These are phyloP conservation scores for Starmerella powellii DNA, from an alignment of 805 yeast genomes.

Conservation along the genomic window DNA sequence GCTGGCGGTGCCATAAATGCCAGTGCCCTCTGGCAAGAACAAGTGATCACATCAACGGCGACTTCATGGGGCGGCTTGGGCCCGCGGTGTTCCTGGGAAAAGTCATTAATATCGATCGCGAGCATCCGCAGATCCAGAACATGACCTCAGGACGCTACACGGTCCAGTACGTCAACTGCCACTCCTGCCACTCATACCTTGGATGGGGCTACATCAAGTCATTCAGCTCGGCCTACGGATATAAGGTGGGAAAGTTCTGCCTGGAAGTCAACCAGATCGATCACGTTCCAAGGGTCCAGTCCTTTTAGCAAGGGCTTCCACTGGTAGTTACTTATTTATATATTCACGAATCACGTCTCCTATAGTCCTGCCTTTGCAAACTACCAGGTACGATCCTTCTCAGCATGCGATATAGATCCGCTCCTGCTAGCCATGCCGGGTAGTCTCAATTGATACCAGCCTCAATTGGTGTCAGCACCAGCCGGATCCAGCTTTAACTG, in stretches of 20 bases:
- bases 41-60: slow-evolving; percentile 11
- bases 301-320: too few relatives aligned
- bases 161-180: slow-evolving; percentile 14
- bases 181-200: slow-evolving; percentile 13
- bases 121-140: slow-evolving; percentile 3
- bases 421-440: too few relatives aligned
- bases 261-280: slow-evolving; percentile 8
- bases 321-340: too few relatives aligned
- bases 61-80: slow-evolving; percentile 12
- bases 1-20: slow-evolving; percentile 14
- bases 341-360: too few relatives aligned
- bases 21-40: slow-evolving; percentile 5
- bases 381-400: too few relatives aligned
- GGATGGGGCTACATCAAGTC: slow-evolving; percentile 18
- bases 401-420: too few relatives aligned
- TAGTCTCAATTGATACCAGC: too few relatives aligned
- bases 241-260: slow-evolving; percentile 19
- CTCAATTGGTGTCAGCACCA: too few relatives aligned
- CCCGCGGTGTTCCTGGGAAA: slow-evolving; percentile 9
- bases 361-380: too few relatives aligned
- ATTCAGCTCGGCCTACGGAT: slow-evolving; percentile 2
- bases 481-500: too few relatives aligned
- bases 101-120: slow-evolving; percentile 10
- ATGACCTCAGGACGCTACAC: slow-evolving; percentile 14
- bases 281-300: background rate